Conservation (phyloP, 768 basidiomycete genomes). For the Hygrophorus pudorinus region DNA sequence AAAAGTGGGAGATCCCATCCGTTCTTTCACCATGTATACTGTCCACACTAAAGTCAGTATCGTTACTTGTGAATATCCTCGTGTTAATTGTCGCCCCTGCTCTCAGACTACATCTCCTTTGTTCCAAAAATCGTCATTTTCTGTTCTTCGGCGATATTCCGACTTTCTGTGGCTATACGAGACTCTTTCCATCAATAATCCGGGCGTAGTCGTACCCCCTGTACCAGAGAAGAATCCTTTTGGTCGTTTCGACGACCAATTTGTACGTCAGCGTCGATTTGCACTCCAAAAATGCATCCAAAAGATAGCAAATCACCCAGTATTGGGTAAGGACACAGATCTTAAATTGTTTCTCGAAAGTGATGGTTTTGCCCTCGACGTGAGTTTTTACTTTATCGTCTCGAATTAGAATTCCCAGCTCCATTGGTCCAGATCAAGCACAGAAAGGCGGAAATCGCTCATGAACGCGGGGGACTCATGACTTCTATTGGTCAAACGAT, state of each 20-base stretch:
- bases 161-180: conserved; percentile 98
- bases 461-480: conserved; percentile 76
- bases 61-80: background rate
- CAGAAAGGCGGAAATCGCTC: conserved; percentile 63
- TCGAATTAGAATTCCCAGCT: background rate
- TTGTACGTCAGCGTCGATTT: conserved; percentile 76
- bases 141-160: conserved; percentile 92
- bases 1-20: conserved; percentile 92
- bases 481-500: conserved; percentile 74
- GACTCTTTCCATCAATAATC: conserved; percentile 80
- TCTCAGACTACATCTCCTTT: conserved; percentile 74
- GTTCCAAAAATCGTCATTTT: conserved; percentile 77
- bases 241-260: conserved; percentile 87
- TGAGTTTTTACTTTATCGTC: conserved; percentile 28
- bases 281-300: conserved; percentile 86
- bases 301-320: conserved; percentile 89
- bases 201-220: conserved; percentile 94
- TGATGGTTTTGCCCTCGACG: conserved; percentile 85
- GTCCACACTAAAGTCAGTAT: conserved; percentile 72
- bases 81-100: background rate
- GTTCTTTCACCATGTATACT: conserved; percentile 93
- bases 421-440: conserved; percentile 65
- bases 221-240: conserved; percentile 93
- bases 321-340: conserved; percentile 81
- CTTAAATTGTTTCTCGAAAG: conserved; percentile 87